A percentile compares a stretch with the other conserved stretches of the same genome.
Conservation (phyloP, 2,329 filamentous ascomycete species). For the Septoria petroselini region DNA sequence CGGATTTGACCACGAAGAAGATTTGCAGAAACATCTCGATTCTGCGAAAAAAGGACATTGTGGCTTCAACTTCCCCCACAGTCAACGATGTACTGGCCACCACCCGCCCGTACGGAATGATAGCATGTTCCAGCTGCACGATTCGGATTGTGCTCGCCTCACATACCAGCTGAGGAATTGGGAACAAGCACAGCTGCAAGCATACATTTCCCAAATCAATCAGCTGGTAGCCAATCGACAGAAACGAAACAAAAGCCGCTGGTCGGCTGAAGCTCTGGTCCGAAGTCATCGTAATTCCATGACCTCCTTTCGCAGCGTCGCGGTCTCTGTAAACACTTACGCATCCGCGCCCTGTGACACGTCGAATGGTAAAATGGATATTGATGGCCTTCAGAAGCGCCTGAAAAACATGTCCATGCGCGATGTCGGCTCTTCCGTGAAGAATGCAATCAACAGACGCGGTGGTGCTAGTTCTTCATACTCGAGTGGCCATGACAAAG, state of each 20-base stretch:
- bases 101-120: constrained; percentile 25
- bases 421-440: constrained; percentile 14
- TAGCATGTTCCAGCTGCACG: constrained; percentile 19
- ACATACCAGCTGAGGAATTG: constrained; percentile 29
- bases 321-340: constrained; percentile 30
- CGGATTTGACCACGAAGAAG: constrained; percentile 30
- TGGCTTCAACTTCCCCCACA: constrained; percentile 31
- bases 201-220: constrained; percentile 30
- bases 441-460: constrained; percentile 9
- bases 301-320: constrained; percentile 26
- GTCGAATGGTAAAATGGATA: constrained; percentile 26
- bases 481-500: constrained; percentile 20
- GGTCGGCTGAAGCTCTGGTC: constrained; percentile 29
- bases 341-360: constrained; percentile 31
- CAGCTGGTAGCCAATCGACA: constrained; percentile 24
- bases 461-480: constrained; percentile 3
- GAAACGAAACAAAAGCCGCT: constrained; percentile 21
- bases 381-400: constrained; percentile 28
- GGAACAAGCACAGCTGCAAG: constrained; percentile 31
- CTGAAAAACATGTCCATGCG: constrained; percentile 29
- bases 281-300: constrained; percentile 19
- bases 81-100: constrained; percentile 28
- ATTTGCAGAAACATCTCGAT: constrained; percentile 26
- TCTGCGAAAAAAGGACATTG: constrained; percentile 28
- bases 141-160: constrained; percentile 27